Percentiles rank a stretch among this genome's conserved stretches.
These are phyloP conservation scores for Lathyrus oleraceus DNA, from an alignment of 306 rosid species.

Conservation along the genomic window DNA sequence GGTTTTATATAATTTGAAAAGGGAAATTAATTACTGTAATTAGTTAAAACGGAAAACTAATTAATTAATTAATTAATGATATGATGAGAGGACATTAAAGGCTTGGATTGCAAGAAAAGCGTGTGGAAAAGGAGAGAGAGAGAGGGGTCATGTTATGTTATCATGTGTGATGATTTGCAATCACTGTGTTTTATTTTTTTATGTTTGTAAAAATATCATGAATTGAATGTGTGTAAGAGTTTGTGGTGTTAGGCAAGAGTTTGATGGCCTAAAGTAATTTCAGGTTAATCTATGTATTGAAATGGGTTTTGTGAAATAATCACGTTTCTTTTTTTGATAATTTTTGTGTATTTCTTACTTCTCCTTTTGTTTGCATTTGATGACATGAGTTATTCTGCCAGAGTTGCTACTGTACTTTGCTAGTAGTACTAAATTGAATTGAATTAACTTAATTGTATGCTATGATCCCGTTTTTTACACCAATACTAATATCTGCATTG, in stretches of 20 bases:
- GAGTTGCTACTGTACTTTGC: too few relatives aligned
- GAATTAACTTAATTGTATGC: too few relatives aligned
- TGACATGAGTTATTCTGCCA: background rate
- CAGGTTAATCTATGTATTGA: background rate
- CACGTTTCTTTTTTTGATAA: background rate
- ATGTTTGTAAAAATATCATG: background rate
- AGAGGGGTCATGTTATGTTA: constrained; percentile 21
- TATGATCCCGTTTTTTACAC: too few relatives aligned
- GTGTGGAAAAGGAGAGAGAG: constrained; percentile 15
- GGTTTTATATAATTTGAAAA: constrained; percentile 30
- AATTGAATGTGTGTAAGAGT: constrained; percentile 36
- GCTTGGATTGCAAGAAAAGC: constrained; percentile 63
- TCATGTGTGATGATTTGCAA: constrained; percentile 57
- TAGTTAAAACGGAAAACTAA: background rate
- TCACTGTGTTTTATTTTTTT: constrained; percentile 41
- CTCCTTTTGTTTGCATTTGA: background rate
- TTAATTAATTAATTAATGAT: background rate
- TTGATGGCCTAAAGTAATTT: constrained; percentile 47
- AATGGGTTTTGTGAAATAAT: background rate
- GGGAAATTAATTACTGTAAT: background rate
- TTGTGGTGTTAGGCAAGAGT: constrained; percentile 45
- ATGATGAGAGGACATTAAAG: background rate
- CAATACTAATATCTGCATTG: too few relatives aligned
- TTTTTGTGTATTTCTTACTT: background rate
- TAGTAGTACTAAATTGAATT: too few relatives aligned